Evolutionary conservation across 192 early-diverging fungal species (phyloP).

Genomic region (Backusella psychrophila): DNA sequence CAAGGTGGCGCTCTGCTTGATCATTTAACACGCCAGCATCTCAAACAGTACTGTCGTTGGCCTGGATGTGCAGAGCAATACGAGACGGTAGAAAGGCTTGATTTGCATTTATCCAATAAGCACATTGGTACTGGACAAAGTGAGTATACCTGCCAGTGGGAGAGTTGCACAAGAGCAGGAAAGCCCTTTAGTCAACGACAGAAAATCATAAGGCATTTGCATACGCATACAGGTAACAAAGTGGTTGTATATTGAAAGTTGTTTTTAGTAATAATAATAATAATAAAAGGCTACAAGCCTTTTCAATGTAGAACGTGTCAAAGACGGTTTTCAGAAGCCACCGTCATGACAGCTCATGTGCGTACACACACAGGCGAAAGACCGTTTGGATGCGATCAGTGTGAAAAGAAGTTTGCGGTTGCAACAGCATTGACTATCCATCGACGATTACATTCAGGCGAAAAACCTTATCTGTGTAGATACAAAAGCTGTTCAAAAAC

Average conservation of each 20-base stretch:
- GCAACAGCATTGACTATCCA: slow-evolving; percentile 71
- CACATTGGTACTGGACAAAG: slow-evolving; percentile 64
- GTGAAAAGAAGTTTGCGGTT: slow-evolving; percentile 66
- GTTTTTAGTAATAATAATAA: not conserved
- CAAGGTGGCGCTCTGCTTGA: slow-evolving; percentile 54
- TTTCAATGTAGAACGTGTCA: slow-evolving; percentile 74
- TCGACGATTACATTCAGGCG: slow-evolving; percentile 63
- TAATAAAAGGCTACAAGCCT: slow-evolving; percentile 66
- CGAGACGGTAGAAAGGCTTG: slow-evolving; percentile 59
- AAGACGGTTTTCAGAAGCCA: slow-evolving; percentile 78
- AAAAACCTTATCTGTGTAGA: slow-evolving; percentile 53
- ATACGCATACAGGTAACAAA: slow-evolving; percentile 65
- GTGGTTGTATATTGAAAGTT: not conserved
- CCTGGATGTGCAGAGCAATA: slow-evolving; percentile 56
- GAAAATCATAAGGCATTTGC: slow-evolving; percentile 77
- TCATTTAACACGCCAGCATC: slow-evolving; percentile 60
- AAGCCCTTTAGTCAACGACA: slow-evolving; percentile 51
- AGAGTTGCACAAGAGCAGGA: slow-evolving; percentile 46
- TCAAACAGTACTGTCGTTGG: slow-evolving; percentile 76
- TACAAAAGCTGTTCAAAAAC: slow-evolving; percentile 50
- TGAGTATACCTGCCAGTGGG: slow-evolving; percentile 54
- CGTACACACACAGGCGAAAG: slow-evolving; percentile 77
- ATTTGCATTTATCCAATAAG: slow-evolving; percentile 53
- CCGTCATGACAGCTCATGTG: slow-evolving; percentile 77
- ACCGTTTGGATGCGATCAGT: slow-evolving; percentile 68